These are phyloP conservation scores for Dryas drummondii DNA, from an alignment of 306 rosid genomes.

Conservation along the genomic window DNA sequence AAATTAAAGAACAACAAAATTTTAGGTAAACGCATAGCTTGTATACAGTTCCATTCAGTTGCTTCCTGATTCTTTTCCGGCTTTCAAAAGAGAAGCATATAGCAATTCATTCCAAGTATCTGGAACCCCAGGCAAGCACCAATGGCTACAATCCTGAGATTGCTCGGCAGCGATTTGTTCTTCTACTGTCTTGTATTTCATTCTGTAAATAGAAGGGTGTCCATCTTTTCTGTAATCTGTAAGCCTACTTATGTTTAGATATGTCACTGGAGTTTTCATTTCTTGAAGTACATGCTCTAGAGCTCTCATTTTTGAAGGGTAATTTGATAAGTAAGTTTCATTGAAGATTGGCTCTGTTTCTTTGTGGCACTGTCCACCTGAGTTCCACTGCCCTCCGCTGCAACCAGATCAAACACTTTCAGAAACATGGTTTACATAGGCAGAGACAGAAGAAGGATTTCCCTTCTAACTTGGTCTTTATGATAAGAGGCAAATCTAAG, in stretches of 20 bases:
- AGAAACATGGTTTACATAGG: not conserved
- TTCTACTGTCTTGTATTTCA: slow-evolving; percentile 40
- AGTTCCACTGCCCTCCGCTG: slow-evolving; percentile 97
- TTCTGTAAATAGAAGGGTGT: slow-evolving; percentile 78
- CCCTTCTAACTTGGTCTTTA: not conserved
- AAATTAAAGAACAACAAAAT: not conserved
- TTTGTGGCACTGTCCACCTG: slow-evolving; percentile 87
- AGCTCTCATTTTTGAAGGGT: slow-evolving; percentile 86
- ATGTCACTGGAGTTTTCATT: slow-evolving; percentile 69
- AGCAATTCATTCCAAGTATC: slow-evolving; percentile 66
- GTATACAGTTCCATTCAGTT: slow-evolving; percentile 9
- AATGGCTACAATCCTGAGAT: slow-evolving; percentile 67
- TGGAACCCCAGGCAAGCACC: slow-evolving; percentile 72
- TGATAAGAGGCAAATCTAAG: not conserved
- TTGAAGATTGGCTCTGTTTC: slow-evolving; percentile 78
- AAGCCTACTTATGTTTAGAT: slow-evolving; percentile 79
- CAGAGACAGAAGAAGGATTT: not conserved
- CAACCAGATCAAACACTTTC: slow-evolving; percentile 30
- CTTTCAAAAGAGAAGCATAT: slow-evolving; percentile 43
- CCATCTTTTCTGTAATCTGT: slow-evolving; percentile 91
- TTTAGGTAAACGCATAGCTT: not conserved
- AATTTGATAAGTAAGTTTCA: slow-evolving; percentile 44
- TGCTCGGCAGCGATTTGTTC: slow-evolving; percentile 34
- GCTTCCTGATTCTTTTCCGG: slow-evolving; percentile 26
- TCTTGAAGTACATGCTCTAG: slow-evolving; percentile 55